Evolutionary conservation across 129 eudicot genomes (phyloP), one percentile per base, ranked within the genome.

Genomic region (Tagetes patula): DNA sequence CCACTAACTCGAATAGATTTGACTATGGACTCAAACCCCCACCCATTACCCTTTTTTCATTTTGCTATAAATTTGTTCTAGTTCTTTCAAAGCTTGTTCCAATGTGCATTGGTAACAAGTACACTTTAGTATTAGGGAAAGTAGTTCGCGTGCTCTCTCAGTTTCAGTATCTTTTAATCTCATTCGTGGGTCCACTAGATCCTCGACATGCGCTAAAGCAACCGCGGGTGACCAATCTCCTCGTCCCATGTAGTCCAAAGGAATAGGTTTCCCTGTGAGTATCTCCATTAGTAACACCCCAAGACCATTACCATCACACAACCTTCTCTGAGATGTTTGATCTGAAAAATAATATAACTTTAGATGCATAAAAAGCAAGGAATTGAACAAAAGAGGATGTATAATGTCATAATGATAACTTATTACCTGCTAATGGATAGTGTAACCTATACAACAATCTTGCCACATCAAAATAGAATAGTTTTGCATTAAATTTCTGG

Each of bases 251-350:
- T 58, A 58, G 32, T 58, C 65, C 13, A 33, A 31, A 50, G 41
- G 10, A 0, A 37, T 27, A 13, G 63, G 34, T 30, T 34, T 34
- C 36, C 74, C 74, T n/a, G 48, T 36, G n/a, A 50, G 74, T 50
- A 69, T 34, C 49, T 69, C 74, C 63, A 69, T 34, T 34, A 69
- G 48, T 12, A 69, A 69, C 62, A 69, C 4, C 54, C 62, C 74
- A 48, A 49, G 62, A 69, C 74, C 74, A 12, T 69, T 5, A 1
- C n/a, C 62, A 36, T 69, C 62, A 69, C 74, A 69, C n/a, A 33
- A 47, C 62, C 74, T 69, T 33, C 74, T 69, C 13, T 56, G 32
- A 36, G 4, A 48, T 6, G 59, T 9, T 7, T 41, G 14, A 46
- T 32, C 74, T 69, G 74, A 37, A 69, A 49, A n/a, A 12, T 36